phyloP scores from a whole-genome alignment of 768 basidiomycete species.

The Termitomyces sp. region DNA sequence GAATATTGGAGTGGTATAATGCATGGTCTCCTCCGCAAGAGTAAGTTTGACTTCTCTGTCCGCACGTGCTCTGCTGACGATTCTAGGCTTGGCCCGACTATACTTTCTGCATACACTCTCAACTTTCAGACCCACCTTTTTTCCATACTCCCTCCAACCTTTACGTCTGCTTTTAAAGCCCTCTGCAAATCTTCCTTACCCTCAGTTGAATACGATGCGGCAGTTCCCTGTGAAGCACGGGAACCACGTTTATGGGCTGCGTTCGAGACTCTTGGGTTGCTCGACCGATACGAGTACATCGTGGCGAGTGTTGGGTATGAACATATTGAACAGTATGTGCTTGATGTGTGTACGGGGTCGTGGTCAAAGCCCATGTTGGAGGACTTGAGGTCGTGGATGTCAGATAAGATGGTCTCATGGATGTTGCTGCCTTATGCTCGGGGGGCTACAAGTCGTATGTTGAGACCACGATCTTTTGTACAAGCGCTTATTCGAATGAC shows the following conservation, averaged over 20 bases:
- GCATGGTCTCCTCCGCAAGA: constrained; percentile 68
- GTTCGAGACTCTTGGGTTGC: constrained; percentile 66
- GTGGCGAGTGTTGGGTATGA: constrained; percentile 83
- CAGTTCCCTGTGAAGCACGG: constrained; percentile 16
- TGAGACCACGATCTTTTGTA: constrained; percentile 1
- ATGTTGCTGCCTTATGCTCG: constrained; percentile 76
- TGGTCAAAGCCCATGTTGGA: constrained; percentile 67
- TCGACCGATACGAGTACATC: constrained; percentile 79
- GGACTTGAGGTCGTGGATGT: constrained; percentile 69
- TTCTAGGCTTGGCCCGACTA: constrained; percentile 52
- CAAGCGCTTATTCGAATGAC: constrained; percentile 2
- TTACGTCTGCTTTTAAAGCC: constrained; percentile 61
- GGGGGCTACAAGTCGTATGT: constrained; percentile 51
- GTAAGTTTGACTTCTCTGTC: constrained; percentile 30
- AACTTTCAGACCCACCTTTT: constrained; percentile 73
- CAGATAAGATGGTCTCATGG: constrained; percentile 77
- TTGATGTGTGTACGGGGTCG: constrained; percentile 55
- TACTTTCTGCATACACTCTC: constrained; percentile 44
- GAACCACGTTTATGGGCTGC: constrained; percentile 42
- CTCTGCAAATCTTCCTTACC: constrained; percentile 58
- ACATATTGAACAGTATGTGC: constrained; percentile 72
- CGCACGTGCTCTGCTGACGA: constrained; percentile 3
- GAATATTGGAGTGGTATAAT: constrained; percentile 66
- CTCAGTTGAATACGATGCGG: constrained; percentile 19
- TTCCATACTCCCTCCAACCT: constrained; percentile 62